Base-by-base conservation (phyloP, 371 early-diverging fungal species). In the Dinochytrium kinnereticum region DNA sequence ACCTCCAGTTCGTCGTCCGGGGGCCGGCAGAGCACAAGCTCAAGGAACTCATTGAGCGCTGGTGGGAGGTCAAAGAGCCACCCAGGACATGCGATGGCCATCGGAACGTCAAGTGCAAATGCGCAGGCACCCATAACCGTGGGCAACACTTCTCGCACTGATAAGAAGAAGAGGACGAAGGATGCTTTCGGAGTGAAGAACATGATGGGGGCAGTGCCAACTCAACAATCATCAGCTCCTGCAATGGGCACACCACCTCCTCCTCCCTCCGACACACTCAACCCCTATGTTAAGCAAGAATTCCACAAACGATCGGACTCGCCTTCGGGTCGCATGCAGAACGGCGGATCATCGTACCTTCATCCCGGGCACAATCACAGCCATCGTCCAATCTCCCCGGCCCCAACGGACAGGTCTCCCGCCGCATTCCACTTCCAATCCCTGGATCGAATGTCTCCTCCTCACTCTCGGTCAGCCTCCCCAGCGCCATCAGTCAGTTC, bases 401-500 rank as follows among this genome's bases (percentile, higher is more conserved):
- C 57, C 26, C 57, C 61, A 31, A 24, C 13, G 5, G 28, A 3
- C 36, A 33, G 34, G 13, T 10, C 30, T 7, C 13, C 34, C 3
- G 34, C 31, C 34, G 36, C 10, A 13, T 37, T 34, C 61, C 61
- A 61, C 37, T 61, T 61, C 24, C 61, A 61, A 13, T 61, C 61
- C 36, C 34, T 61, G 36, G 61, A 61, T 7, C 28, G 61, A 7
- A 61, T 61, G 51, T 51, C 51, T 3, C 64, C 61, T 3, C 67
- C 73, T 10, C 34, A 39, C 40, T 59, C 69, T 39, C 71, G 76
- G 17, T 76, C 76, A 0, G 64, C 76, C n/a, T 71, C 72, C 10
- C 76, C 76, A 0, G 76, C 69, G 1, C 71, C 72, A 1, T 69
- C 69, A n/a, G 68, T 69, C 26, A 50, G 51, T 33, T 76, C 76